Evolutionary conservation across 139 green algal species (phyloP), one percentile per base, ranked within the genome.

Genomic region (Dunaliella sp.): DNA sequence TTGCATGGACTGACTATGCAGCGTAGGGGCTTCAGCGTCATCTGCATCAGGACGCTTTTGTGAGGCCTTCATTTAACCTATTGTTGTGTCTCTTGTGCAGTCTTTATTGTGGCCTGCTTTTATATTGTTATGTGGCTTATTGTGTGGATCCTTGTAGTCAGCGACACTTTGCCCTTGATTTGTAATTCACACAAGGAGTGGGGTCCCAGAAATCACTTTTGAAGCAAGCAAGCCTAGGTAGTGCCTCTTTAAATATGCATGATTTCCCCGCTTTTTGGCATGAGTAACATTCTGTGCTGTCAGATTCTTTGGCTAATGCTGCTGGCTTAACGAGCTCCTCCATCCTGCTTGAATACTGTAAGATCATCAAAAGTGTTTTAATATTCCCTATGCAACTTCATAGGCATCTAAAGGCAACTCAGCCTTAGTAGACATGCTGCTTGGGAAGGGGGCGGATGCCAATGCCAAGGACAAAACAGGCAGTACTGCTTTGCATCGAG

Each of bases 351-450:
- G 38, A 30, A 12, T 77, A 31, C 35, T 3, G 22, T 26, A 3
- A 30, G 3, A 12, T 21, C 80, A 65, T 75, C 21, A 2, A 37
- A 7, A 84, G 12, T 78, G 16, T 80, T 2, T 3, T 0, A 74
- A 77, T 26, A 33, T 7, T 35, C 0, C 38, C 80, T 75, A 3
- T 59, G 26, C 30, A 3, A 12, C 2, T 75, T 26, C 35, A 30
- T 89, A 95, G 92, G 90, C 90, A n/a, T 93, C 90, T 87, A 95
- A 95, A 76, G 91, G 91, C 35, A 76, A 81, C 22, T 81, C 84
- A 0, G 79, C 12, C 1, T 76, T 92, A 7, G 73, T 93, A 34
- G 80, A 84, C 58, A 74, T 89, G 31, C 83, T 94, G 82, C 85
- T 95, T 22, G 2, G 76, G 26, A 36, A 80, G 0, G 88, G 90